A percentile compares a stretch with the other conserved stretches of the same genome.
These are phyloP conservation scores for Penicillium psychrosexuale DNA, from an alignment of 2,329 filamentous ascomycete species.

Conservation along the genomic window DNA sequence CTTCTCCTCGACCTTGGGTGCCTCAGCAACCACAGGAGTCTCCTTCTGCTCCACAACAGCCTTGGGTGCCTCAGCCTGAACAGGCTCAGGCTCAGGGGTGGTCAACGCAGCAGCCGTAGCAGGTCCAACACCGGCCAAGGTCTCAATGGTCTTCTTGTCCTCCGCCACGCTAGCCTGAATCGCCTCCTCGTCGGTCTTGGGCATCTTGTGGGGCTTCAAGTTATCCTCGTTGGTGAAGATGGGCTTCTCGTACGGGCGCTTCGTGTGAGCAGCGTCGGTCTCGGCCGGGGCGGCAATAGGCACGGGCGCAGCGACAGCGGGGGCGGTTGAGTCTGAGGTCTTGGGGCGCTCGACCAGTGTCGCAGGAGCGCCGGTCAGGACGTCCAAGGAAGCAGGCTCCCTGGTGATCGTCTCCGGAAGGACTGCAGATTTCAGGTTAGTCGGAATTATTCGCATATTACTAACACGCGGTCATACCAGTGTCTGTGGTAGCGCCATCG, in stretches of 20 bases:
- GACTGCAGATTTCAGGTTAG: constrained; percentile 11
- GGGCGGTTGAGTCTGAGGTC: constrained; percentile 9
- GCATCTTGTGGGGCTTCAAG: constrained; percentile 35
- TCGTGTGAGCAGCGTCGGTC: constrained; percentile 24
- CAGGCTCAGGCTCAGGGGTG: constrained; percentile 19
- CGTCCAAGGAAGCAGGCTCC: constrained; percentile 16
- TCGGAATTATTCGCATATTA: not conserved
- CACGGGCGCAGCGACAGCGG: constrained; percentile 1
- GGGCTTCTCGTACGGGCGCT: constrained; percentile 39
- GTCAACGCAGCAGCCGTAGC: constrained; percentile 22
- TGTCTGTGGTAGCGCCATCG: constrained; percentile 13
- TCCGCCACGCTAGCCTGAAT: constrained; percentile 13
- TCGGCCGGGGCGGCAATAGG: constrained; percentile 13
- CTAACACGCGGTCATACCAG: constrained; percentile 16
- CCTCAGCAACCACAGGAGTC: not conserved
- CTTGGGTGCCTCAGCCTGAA: constrained; percentile 5
- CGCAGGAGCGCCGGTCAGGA: constrained; percentile 9
- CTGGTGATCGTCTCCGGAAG: constrained; percentile 23
- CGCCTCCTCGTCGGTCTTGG: constrained; percentile 33
- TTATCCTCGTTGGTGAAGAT: constrained; percentile 29
- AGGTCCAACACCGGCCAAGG: constrained; percentile 20
- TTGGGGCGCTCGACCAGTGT: constrained; percentile 16
- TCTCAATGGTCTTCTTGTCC: constrained; percentile 18
- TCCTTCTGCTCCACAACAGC: not conserved
- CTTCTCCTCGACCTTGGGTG: constrained; percentile 3